Evolutionary conservation across 169 alveolate genomes (phyloP).

Genomic region (Eimeria sp.): DNA sequence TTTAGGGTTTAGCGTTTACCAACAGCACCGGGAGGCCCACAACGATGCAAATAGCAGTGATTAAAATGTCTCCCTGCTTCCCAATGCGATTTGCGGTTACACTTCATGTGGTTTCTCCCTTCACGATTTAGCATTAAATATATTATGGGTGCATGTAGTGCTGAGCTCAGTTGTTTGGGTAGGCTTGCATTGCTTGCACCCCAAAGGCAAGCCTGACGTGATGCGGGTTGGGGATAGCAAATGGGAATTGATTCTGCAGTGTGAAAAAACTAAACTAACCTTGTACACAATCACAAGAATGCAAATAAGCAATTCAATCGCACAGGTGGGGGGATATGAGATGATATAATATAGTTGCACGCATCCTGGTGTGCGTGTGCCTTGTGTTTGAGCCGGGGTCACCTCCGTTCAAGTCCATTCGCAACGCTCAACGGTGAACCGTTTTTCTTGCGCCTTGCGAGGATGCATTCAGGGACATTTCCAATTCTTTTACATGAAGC

Average conservation of each 20-base stretch:
- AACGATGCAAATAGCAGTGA: not conserved
- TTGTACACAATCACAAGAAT: not conserved
- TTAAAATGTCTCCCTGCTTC: no score
- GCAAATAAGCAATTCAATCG: not conserved
- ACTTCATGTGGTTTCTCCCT: not conserved
- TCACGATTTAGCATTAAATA: not conserved
- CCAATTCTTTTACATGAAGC: not conserved
- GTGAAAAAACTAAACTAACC: not conserved
- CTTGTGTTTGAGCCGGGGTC: not conserved
- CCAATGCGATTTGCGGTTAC: not conserved
- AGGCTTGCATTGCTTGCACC: slow-evolving; percentile 8
- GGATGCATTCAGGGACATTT: not conserved
- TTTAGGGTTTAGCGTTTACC: not conserved
- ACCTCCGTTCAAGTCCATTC: not conserved
- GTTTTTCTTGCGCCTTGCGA: not conserved
- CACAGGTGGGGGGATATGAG: not conserved
- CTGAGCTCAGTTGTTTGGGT: not conserved
- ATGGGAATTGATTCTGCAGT: not conserved
- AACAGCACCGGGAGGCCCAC: not conserved
- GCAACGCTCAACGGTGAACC: not conserved
- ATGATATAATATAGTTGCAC: not conserved
- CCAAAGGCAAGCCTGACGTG: not conserved
- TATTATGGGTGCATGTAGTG: not conserved
- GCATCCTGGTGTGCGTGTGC: slow-evolving; percentile 3
- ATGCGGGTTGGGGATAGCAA: not conserved